Conservation (phyloP, 225 moss, liverwort and hornwort species). For the Polytrichum formosum region DNA sequence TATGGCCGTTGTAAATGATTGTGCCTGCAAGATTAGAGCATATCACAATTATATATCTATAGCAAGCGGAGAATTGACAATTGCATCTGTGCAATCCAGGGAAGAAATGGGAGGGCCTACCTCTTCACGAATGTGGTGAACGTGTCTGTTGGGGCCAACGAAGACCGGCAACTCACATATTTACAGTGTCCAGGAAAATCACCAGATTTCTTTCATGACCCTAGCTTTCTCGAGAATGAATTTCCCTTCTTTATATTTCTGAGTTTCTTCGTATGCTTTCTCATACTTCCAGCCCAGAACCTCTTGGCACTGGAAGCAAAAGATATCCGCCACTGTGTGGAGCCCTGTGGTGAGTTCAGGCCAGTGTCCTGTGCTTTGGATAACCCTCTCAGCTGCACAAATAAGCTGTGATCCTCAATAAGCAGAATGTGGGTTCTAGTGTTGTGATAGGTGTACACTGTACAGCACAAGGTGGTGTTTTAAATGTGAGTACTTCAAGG, state of each 20-base stretch:
- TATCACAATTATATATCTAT: too few relatives aligned
- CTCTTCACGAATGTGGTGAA: slow-evolving; percentile 96
- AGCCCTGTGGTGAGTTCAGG: slow-evolving; percentile 55
- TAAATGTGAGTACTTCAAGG: slow-evolving; percentile 24
- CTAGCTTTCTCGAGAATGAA: slow-evolving; percentile 94
- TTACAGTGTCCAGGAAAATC: slow-evolving; percentile 24
- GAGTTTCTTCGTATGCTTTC: slow-evolving; percentile 86
- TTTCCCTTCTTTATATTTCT: slow-evolving; percentile 99
- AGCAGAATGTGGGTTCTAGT: slow-evolving; percentile 15
- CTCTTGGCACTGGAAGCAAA: slow-evolving; percentile 88
- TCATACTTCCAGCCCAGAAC: slow-evolving; percentile 98
- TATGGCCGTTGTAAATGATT: too few relatives aligned
- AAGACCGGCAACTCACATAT: slow-evolving; percentile 73
- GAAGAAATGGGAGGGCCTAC: slow-evolving; percentile 93
- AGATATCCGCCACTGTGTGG: slow-evolving; percentile 94
- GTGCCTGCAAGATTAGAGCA: too few relatives aligned
- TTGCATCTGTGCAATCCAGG: slow-evolving; percentile 41
- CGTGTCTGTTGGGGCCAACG: slow-evolving; percentile 72
- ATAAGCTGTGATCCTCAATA: slow-evolving; percentile 25
- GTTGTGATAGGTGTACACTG: slow-evolving; percentile 22
- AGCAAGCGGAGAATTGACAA: neutral
- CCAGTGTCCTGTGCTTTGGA: slow-evolving; percentile 30
- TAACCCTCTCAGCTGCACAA: slow-evolving; percentile 23
- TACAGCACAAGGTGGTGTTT: slow-evolving; percentile 8
- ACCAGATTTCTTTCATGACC: slow-evolving; percentile 98